phyloP scores from a whole-genome alignment of 2,329 filamentous ascomycete genomes.

The Shiraia bambusicola region DNA sequence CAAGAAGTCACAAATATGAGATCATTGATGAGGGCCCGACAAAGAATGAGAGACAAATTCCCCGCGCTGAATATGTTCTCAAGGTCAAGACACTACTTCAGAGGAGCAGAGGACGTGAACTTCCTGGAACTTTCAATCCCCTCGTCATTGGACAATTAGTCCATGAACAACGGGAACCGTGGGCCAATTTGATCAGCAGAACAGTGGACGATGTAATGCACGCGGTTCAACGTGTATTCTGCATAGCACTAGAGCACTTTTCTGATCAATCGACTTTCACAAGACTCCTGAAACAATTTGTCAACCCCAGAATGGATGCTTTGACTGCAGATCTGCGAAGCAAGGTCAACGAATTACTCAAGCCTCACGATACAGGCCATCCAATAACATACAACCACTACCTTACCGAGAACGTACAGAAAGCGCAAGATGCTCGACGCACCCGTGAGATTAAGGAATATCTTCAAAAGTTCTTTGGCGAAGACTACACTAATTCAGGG shows the following conservation, averaged over 20 bases:
- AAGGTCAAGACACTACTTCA: slow-evolving; percentile 22
- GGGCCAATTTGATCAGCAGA: slow-evolving; percentile 8
- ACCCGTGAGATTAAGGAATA: slow-evolving; percentile 12
- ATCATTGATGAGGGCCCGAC: slow-evolving; percentile 13
- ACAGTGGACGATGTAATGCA: slow-evolving; percentile 5
- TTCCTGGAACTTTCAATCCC: slow-evolving; percentile 25
- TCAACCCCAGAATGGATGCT: slow-evolving; percentile 5
- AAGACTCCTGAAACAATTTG: slow-evolving; percentile 5
- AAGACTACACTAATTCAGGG: slow-evolving; percentile 1
- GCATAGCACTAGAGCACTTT: slow-evolving; percentile 6
- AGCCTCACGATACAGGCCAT: slow-evolving; percentile 17
- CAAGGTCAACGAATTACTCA: slow-evolving; percentile 17
- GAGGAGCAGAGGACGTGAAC: slow-evolving; percentile 20
- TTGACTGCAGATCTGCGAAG: slow-evolving; percentile 5
- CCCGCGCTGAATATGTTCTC: slow-evolving; percentile 21
- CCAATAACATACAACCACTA: slow-evolving; percentile 44
- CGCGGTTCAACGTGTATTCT: slow-evolving; percentile 3
- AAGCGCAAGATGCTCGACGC: slow-evolving; percentile 19
- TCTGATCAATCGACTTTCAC: slow-evolving; percentile 5
- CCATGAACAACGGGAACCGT: slow-evolving; percentile 20
- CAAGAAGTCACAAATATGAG: slow-evolving; percentile 13
- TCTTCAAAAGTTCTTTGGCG: slow-evolving; percentile 13
- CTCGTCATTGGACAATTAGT: slow-evolving; percentile 25
- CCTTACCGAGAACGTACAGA: slow-evolving; percentile 41
- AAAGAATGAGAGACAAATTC: slow-evolving; percentile 8